Conservation (phyloP, 371 early-diverging fungal genomes). For the Mortierella sp. region DNA sequence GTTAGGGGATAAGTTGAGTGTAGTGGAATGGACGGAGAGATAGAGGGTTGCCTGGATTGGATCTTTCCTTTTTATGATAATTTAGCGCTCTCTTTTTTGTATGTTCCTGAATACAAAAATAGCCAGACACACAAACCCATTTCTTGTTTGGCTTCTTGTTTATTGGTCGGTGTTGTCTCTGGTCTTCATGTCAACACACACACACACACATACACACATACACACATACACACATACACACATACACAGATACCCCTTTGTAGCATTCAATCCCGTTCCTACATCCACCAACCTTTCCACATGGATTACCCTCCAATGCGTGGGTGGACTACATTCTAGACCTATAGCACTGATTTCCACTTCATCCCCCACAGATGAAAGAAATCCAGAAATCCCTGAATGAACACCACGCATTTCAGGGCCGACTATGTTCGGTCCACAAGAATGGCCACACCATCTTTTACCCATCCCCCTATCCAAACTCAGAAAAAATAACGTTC, state of each 20-base stretch:
- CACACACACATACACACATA: neutral
- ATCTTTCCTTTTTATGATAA: too few relatives aligned
- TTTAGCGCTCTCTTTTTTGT: neutral
- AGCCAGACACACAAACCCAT: neutral
- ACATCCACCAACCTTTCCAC: too few relatives aligned
- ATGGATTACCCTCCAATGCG: too few relatives aligned
- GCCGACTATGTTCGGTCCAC: neutral
- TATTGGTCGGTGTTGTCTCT: neutral
- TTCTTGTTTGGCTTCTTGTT: neutral
- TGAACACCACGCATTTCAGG: neutral
- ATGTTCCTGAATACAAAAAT: constrained; percentile 11
- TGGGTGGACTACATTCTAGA: too few relatives aligned
- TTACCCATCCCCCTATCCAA: too few relatives aligned
- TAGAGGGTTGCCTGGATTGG: neutral
- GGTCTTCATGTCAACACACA: neutral
- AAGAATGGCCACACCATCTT: neutral
- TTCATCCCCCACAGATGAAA: neutral
- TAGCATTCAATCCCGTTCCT: neutral
- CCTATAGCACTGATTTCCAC: too few relatives aligned
- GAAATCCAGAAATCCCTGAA: neutral
- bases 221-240: neutral
- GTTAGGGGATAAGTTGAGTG: too few relatives aligned
- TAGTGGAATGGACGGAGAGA: neutral
- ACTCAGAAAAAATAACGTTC: neutral
- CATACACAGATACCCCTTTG: neutral